Evolutionary conservation across 371 early-diverging fungal genomes (phyloP), one percentile per base, ranked within the genome.

Genomic region (Actinomucor elegans): DNA sequence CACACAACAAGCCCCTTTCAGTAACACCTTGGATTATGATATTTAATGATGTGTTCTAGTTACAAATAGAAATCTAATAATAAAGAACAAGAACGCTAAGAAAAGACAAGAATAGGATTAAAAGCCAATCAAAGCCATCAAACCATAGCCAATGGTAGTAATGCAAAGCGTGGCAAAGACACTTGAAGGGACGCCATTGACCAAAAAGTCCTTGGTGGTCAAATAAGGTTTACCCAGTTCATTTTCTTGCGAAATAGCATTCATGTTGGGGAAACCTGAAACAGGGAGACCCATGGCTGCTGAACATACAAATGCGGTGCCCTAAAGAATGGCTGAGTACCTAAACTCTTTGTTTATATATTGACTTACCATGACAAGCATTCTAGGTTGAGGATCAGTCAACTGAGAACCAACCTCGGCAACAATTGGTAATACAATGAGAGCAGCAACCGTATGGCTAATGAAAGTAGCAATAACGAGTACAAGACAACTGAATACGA

Each of bases 211-310:
- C 31, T 61, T 69, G 5, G 92, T 91, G 17, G 59, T 66, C 35
- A 97, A 61, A 67, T 93, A 97, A 17, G 89, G 89, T 41, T 71
- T 79, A 12, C 98, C 98, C 37, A 90, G 81, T n/a, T 83, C 81
- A 59, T 96, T 93, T 69, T 97, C 97, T 71, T 92, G 83, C 67
- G 91, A 87, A 38, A 94, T 89, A 11, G 97, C 94, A 60, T 89
- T 93, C 93, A 97, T 95, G 57, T 97, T 97, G 0, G 97, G 97
- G 71, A 96, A 97, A 77, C 89, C 91, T 76, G 87, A 91, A 12
- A 97, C 92, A 1, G 94, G 96, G 10, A 97, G 72, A 1, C 92
- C 97, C 98, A 97, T 91, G 0, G 89, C 92, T 6, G 81, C 85
- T 2, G 87, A 87, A 52, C 89, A 86, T 36, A 89, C 72, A 27